A percentile compares a stretch with the other conserved stretches of the same genome.
Evolutionary conservation across 23 red algal species (phyloP).

Genomic region (Chondrus crispus): DNA sequence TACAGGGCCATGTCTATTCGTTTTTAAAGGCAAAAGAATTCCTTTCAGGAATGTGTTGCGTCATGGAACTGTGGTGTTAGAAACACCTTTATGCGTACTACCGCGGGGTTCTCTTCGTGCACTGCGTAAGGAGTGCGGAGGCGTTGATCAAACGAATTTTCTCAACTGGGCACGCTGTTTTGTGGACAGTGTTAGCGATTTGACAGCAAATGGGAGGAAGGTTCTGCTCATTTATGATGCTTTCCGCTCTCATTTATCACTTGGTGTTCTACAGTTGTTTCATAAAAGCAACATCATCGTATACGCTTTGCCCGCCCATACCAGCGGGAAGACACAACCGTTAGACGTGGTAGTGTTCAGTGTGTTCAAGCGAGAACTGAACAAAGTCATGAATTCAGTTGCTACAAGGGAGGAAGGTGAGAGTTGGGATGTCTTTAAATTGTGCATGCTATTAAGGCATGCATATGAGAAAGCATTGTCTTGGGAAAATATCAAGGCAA

Average conservation of each 20-base stretch:
- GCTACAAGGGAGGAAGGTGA: neutral
- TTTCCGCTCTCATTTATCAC: conserved; percentile 23
- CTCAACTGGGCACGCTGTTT: neutral
- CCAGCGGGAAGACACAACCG: conserved; percentile 1
- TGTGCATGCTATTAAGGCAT: neutral
- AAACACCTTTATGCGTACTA: neutral
- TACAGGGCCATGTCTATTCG: neutral
- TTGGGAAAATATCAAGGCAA: neutral
- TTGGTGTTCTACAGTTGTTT: conserved; percentile 36
- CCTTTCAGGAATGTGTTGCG: neutral
- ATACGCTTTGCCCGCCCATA: conserved; percentile 20
- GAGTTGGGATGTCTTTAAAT: neutral
- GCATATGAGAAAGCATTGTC: neutral
- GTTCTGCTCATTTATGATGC: conserved; percentile 32
- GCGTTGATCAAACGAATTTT: neutral
- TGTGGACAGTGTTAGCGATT: neutral
- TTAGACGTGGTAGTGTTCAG: neutral
- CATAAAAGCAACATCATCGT: neutral
- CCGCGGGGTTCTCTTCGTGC: neutral
- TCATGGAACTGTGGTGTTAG: neutral
- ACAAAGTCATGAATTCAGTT: neutral
- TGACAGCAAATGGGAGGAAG: neutral
- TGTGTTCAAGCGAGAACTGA: neutral
- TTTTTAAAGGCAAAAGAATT: conserved; percentile 23
- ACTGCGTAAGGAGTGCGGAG: neutral